Evolutionary conservation across 805 yeast genomes (phyloP).

Genomic region (Debaryomyces maramus): DNA sequence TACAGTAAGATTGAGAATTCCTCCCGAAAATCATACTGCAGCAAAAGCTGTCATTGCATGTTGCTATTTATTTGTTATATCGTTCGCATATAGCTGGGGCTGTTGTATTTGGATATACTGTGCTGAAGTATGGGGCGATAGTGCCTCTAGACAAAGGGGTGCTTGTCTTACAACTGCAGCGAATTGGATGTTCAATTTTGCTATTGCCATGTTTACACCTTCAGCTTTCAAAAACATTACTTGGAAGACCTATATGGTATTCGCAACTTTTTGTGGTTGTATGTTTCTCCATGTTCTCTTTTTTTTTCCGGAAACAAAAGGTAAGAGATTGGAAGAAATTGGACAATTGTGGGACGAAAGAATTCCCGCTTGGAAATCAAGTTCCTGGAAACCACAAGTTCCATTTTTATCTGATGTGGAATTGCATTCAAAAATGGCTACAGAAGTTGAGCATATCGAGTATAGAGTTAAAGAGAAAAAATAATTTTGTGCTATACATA

Average conservation of each 20-base stretch:
- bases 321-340: conserved; percentile 58
- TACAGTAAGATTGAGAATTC: conserved; percentile 33
- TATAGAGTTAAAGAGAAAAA: no score
- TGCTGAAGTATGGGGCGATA: conserved; percentile 51
- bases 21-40: conserved; percentile 27
- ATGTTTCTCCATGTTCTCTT: conserved; percentile 48
- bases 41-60: conserved; percentile 44
- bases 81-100: conserved; percentile 52
- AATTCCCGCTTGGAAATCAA: conserved; percentile 42
- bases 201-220: conserved; percentile 61
- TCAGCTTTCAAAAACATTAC: conserved; percentile 47
- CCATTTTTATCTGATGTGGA: conserved; percentile 41
- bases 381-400: conserved; percentile 38
- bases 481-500: no score
- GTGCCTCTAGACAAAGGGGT: not conserved
- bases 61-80: conserved; percentile 47
- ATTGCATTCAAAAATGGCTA: no score
- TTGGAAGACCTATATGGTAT: conserved; percentile 56
- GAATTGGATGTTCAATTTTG: conserved; percentile 61
- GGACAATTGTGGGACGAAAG: conserved; percentile 44
- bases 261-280: conserved; percentile 50
- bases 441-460: no score
- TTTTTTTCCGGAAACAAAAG: conserved; percentile 63
- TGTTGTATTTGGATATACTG: conserved; percentile 55
- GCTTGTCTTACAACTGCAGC: conserved; percentile 57